Evolutionary conservation across 2,329 filamentous ascomycete genomes (phyloP).

Genomic region (Cercospora sesami): DNA sequence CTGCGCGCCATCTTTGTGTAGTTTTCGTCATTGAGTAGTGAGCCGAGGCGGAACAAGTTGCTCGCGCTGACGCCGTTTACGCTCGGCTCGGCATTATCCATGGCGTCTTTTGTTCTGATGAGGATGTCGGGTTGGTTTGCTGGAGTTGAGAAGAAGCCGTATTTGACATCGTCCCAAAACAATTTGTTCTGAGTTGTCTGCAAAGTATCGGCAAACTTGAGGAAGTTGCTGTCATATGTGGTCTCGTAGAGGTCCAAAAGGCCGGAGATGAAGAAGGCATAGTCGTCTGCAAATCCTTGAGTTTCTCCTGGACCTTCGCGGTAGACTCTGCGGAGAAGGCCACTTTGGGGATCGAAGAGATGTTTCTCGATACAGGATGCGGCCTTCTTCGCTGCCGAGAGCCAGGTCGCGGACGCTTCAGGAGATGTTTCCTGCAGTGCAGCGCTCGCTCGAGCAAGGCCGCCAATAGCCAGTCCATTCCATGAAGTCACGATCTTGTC

Average conservation of each 20-base stretch:
- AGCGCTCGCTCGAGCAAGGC: conserved; percentile 72
- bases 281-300: conserved; percentile 86
- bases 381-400: conserved; percentile 65
- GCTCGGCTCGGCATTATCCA: conserved; percentile 88
- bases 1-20: conserved; percentile 68
- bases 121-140: conserved; percentile 67
- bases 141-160: conserved; percentile 72
- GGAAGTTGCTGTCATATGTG: conserved; percentile 71
- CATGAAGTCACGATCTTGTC: conserved; percentile 84
- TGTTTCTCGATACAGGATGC: conserved; percentile 70
- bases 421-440: conserved; percentile 63
- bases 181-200: conserved; percentile 73
- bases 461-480: conserved; percentile 85
- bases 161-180: conserved; percentile 68
- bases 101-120: conserved; percentile 88
- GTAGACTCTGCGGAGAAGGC: conserved; percentile 72
- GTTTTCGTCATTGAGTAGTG: conserved; percentile 64
- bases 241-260: conserved; percentile 81
- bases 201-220: conserved; percentile 78
- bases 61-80: conserved; percentile 83
- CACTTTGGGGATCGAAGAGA: conserved; percentile 66
- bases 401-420: conserved; percentile 51
- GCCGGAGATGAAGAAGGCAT: conserved; percentile 82
- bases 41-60: conserved; percentile 80
- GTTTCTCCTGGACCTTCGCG: conserved; percentile 65